These are phyloP conservation scores for Candida easanensis DNA, from an alignment of 805 yeast species.

Conservation along the genomic window DNA sequence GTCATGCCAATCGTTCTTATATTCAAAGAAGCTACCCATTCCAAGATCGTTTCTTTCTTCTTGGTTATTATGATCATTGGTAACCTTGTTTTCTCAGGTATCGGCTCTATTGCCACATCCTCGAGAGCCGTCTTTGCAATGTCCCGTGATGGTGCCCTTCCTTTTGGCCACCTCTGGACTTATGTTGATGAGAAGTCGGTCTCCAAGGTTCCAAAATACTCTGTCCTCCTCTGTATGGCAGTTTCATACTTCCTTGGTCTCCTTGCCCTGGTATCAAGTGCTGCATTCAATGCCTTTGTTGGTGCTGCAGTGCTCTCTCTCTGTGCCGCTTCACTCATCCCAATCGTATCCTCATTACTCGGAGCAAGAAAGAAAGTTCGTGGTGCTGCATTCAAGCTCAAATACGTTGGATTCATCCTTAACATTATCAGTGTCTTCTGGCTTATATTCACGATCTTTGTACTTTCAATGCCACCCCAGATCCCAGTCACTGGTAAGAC, in stretches of 20 bases:
- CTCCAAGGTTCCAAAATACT: constrained; percentile 66
- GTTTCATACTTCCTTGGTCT: constrained; percentile 60
- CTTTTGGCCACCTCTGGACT: constrained; percentile 61
- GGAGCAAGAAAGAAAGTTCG: constrained; percentile 58
- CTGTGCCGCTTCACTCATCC: constrained; percentile 74
- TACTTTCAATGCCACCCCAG: constrained; percentile 71
- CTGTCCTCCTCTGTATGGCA: constrained; percentile 60
- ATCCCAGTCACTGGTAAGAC: constrained; percentile 44
- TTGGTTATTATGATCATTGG: constrained; percentile 65
- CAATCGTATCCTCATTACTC: constrained; percentile 60
- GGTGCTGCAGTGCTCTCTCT: constrained; percentile 78
- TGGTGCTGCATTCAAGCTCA: constrained; percentile 66
- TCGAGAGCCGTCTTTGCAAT: constrained; percentile 80
- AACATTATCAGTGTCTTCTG: constrained; percentile 59
- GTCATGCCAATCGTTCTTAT: constrained; percentile 78
- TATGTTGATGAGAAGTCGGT: constrained; percentile 55
- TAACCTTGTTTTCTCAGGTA: constrained; percentile 70
- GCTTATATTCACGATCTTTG: constrained; percentile 54
- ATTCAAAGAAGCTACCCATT: constrained; percentile 67
- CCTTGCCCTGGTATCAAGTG: constrained; percentile 62
- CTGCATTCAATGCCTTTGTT: constrained; percentile 81
- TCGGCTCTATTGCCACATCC: constrained; percentile 77
- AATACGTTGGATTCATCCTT: constrained; percentile 59
- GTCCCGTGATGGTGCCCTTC: constrained; percentile 81
- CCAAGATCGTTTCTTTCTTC: constrained; percentile 65